Percentiles rank a stretch among this genome's conserved stretches.
phyloP scores from a whole-genome alignment of 2,329 filamentous ascomycete species.

The Mycosphaerelloides madeirae region DNA sequence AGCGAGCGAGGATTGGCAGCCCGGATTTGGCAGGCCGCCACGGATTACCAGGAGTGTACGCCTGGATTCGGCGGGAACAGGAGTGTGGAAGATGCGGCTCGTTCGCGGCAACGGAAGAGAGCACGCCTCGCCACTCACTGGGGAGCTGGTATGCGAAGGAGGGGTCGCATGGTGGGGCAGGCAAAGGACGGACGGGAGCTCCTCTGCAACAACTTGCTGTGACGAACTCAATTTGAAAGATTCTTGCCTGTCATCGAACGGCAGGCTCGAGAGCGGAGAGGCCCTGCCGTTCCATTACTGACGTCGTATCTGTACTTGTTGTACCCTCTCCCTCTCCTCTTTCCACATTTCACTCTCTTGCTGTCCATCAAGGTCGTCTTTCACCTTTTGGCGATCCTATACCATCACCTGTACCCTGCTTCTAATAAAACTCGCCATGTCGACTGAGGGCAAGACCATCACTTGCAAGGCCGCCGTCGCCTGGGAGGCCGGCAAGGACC shows the following conservation, averaged over 20 bases:
- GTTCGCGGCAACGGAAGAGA: constrained; percentile 1
- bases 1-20: not conserved
- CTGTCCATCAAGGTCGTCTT: constrained; percentile 12
- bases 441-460: constrained; percentile 71
- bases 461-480: constrained; percentile 87
- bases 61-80: not conserved
- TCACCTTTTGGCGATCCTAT: not conserved
- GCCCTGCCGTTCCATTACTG: too few relatives aligned
- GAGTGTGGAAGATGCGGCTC: constrained; percentile 1
- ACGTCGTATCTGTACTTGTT: too few relatives aligned
- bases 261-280: too few relatives aligned
- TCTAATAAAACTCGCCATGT: constrained; percentile 38
- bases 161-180: too few relatives aligned
- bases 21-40: constrained; percentile 5
- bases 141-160: too few relatives aligned
- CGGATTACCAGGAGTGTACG: not conserved
- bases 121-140: too few relatives aligned
- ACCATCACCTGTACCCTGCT: not conserved
- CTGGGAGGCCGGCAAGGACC: constrained; percentile 90
- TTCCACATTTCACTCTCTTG: not conserved
- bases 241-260: too few relatives aligned
- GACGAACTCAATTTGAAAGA: too few relatives aligned
- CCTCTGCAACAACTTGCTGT: too few relatives aligned
- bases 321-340: not conserved
- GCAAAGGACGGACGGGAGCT: too few relatives aligned